Evolutionary conservation across 371 early-diverging fungal genomes (phyloP), one percentile per base, ranked within the genome.

Genomic region (Phascolomyces articulosus): DNA sequence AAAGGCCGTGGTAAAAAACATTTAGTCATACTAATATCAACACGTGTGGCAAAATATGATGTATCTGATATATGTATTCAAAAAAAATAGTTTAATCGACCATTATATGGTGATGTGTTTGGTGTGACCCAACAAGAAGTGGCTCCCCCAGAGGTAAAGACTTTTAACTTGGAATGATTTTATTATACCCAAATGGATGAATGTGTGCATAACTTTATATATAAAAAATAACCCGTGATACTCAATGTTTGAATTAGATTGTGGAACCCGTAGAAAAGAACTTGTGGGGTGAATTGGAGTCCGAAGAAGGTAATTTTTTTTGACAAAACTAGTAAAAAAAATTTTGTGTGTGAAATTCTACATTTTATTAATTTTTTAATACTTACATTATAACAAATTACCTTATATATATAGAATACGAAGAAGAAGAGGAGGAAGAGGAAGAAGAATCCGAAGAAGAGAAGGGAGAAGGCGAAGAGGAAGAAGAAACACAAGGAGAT

Each of bases 101-200:
- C 98, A 9, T 79, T 98, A 13, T 98, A 96, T 68, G 99, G 99
- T 40, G 96, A 98, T 73, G 98, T 98, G 15, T 98, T 96, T 83
- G 95, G 95, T 8, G 65, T 78, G 0, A 79, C 73, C 15, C 67
- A 85, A 16, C 85, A 88, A 34, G 68, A 71, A 20, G 72, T 68
- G 8, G 73, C 67, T n/a, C 78, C 77, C 9, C 74, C 78, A 47
- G 77, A 82, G 55, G 66, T 69, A 64, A 21, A 62, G 40, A 41
- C n/a, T 15, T 7, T 40, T 40, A 40, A 9, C 10, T 15, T 40
- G 40, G 10, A 40, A 40, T 9, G 15, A 9, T 7, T 40, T 15
- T 15, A 40, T 15, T 40, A 7, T 40, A n/a, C n/a, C n/a, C n/a
- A n/a, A n/a, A n/a, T n/a, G n/a, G n/a, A n/a, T n/a, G n/a, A n/a